Evolutionary conservation across 768 basidiomycete species (phyloP), one percentile per base, ranked within the genome.

Genomic region (Pulveroboletus sp.): DNA sequence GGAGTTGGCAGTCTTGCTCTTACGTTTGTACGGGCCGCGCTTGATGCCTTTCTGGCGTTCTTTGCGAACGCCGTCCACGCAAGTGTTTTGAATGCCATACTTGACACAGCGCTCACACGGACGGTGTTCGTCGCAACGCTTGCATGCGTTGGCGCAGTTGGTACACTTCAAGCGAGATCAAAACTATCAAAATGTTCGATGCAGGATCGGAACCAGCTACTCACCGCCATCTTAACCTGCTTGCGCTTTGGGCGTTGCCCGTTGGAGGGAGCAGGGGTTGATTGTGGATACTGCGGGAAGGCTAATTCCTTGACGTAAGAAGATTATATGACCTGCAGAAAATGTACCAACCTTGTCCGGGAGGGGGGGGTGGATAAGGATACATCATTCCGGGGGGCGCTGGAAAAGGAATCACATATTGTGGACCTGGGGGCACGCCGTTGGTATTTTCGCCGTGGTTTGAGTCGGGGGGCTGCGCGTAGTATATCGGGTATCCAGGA

Each of bases 41-140:
- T 80, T 80, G 51, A 80, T 71, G 23, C 78, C 78, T 42, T 78
- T 79, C 59, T 83, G 81, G 49, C 83, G 74, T 63, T 84, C 83
- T 61, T 85, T 85, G 53, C 83, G 70, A 16, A 76, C 69, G 2
- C 82, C 81, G 55, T 85, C 82, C 3, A 75, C 55, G 55, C 83
- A 85, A n/a, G 72, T 65, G 23, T 76, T 72, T 12, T 75, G 73
- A 29, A 83, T 71, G 4, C 80, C 81, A 57, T 83, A 84, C 63
- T 83, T 84, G 51, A 76, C 60, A 55, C 83, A 85, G 24, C 83
- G 76, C 46, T 78, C 76, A 63, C 83, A 85, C 2, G 83, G 83
- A 37, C 83, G 78, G 6, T 68, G 66, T 30, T 81, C 79, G 55
- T 80, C 78, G 43, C 78, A 80, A 19, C 79, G 74, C 62, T 80